Evolutionary conservation across 2,329 filamentous ascomycete genomes (phyloP), one percentile per base, ranked within the genome.

Genomic region (Uncinocarpus reesii): DNA sequence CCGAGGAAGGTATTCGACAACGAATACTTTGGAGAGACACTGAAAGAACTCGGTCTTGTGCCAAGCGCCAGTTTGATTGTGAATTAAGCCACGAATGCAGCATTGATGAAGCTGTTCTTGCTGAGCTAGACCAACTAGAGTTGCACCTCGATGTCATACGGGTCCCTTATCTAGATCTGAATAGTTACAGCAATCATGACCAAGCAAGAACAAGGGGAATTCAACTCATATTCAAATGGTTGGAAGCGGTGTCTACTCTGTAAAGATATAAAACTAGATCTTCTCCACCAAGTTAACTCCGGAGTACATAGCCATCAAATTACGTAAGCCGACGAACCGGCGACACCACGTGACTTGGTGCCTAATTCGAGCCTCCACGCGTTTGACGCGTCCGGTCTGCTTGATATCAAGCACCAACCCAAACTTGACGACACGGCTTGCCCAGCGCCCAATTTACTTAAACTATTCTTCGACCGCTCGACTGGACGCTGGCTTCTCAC

Each of bases 21-120:
- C 72, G 65, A 82, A 73, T 92, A 94, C 63, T 88, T 95, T 60
- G 86, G 86, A 29, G 83, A 92, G 75, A 92, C 89, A 4, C 68
- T 98, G 48, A 93, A 93, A 70, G 92, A 98, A 67, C 84, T 90
- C 13, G 90, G 89, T 0, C 69, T 95, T 52, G 81, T 90, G 2
- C 92, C 92, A 4, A 95, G 86, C 53, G 88, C 89, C n/a, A 89
- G 86, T 40, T 71, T 98, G 57, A 81, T 94, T 58, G 80, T 93
- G 47, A 68, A 71, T 11, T 37, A 8, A 5, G 35, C 13, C 13
- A 4, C 29, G 31, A 11, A 36, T 40, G 8, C 16, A 21, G n/a
- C 1, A 43, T 18, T 2, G 15, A 36, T 7, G 10, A n/a, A 24
- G 11, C 13, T 13, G 26, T 21, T 24, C 8, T 8, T 7, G 26